Evolutionary conservation across 2,329 filamentous ascomycete species (phyloP).

Genomic region (Colletotrichum cereale): DNA sequence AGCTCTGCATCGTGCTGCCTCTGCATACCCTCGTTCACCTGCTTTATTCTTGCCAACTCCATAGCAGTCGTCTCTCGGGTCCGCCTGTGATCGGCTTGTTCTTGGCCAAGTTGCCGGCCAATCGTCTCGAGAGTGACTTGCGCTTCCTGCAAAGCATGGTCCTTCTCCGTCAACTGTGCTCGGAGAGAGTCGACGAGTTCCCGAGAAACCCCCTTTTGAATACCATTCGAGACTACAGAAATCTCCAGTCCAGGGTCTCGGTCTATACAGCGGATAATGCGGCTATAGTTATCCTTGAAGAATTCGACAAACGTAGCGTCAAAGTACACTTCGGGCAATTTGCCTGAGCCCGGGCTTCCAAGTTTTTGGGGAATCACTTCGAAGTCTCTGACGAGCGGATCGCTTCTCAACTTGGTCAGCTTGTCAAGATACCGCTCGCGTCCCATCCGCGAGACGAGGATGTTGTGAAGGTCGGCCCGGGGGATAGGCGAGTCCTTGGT

Average conservation of each 20-base stretch:
- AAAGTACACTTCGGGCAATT: slow-evolving; percentile 85
- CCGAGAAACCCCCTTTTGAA: slow-evolving; percentile 92
- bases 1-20: slow-evolving; percentile 77
- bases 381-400: slow-evolving; percentile 87
- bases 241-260: slow-evolving; percentile 91
- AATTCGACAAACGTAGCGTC: slow-evolving; percentile 91
- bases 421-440: slow-evolving; percentile 90
- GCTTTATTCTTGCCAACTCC: slow-evolving; percentile 70
- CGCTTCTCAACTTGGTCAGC: slow-evolving; percentile 80
- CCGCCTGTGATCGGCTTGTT: slow-evolving; percentile 78
- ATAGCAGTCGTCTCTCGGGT: slow-evolving; percentile 69
- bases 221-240: slow-evolving; percentile 80
- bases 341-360: slow-evolving; percentile 58
- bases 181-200: slow-evolving; percentile 90
- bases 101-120: slow-evolving; percentile 73
- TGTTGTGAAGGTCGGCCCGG: slow-evolving; percentile 81
- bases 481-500: slow-evolving; percentile 96
- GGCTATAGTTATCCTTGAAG: slow-evolving; percentile 94
- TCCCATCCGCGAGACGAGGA: slow-evolving; percentile 82
- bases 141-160: slow-evolving; percentile 61
- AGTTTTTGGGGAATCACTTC: slow-evolving; percentile 84
- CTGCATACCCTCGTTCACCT: slow-evolving; percentile 78
- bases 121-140: slow-evolving; percentile 61
- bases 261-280: slow-evolving; percentile 86
- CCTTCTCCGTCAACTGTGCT: slow-evolving; percentile 80